Conservation (phyloP, 2,329 filamentous ascomycete genomes). For the Ophiostoma triangulosporum region DNA sequence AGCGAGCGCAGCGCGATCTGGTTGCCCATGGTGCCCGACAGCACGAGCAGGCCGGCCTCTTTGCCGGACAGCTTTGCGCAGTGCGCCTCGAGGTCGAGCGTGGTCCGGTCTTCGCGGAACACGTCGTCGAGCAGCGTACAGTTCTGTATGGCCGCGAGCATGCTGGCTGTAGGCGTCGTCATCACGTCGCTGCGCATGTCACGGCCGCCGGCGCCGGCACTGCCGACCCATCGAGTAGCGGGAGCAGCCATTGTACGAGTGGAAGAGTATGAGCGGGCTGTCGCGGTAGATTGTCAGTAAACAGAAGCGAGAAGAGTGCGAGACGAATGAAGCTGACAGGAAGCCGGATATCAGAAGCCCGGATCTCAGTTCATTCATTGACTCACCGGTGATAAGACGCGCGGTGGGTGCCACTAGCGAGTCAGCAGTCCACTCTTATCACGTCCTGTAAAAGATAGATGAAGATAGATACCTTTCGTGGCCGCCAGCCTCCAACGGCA, state of each 20-base stretch:
- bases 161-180: slow-evolving; percentile 65
- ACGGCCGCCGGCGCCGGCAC: slow-evolving; percentile 19
- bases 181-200: slow-evolving; percentile 31
- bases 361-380: no score
- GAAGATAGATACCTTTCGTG: not conserved
- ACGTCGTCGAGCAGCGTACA: slow-evolving; percentile 76
- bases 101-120: slow-evolving; percentile 66
- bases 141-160: slow-evolving; percentile 66
- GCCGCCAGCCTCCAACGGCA: slow-evolving; percentile 3
- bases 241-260: not conserved
- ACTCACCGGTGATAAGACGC: not conserved
- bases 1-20: slow-evolving; percentile 71
- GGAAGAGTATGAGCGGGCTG: not conserved
- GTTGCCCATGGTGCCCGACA: slow-evolving; percentile 92
- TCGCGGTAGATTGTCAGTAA: not conserved
- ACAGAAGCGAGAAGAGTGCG: no score
- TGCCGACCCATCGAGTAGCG: slow-evolving; percentile 18
- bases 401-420: not conserved
- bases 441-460: no score
- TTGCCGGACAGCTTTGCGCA: slow-evolving; percentile 63
- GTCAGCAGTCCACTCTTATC: no score
- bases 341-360: no score
- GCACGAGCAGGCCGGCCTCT: slow-evolving; percentile 63
- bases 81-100: slow-evolving; percentile 59
- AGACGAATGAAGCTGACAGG: not conserved